Evolutionary conservation across 176 grass and related monocot genomes (phyloP), one percentile per base, ranked within the genome.

Genomic region (Triticum aestivum): DNA sequence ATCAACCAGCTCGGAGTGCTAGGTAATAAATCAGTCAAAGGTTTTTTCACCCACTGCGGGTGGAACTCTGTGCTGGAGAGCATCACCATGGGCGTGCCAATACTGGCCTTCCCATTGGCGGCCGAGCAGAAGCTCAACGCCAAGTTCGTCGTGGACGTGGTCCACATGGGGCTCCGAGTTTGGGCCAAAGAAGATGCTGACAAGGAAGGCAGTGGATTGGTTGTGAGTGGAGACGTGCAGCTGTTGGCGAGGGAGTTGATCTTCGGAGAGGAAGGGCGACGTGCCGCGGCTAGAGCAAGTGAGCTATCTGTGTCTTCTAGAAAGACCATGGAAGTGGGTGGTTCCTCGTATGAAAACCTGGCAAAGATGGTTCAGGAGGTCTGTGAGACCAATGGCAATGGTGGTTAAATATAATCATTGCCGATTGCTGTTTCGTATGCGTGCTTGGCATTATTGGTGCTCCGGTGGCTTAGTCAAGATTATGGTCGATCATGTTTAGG

Each of bases 51-150:
- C 2, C 92, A 92, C 37, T 94, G 90, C 15, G 92, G 92, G 8
- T 90, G 90, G 87, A 92, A 92, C 81, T 94, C 82, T 2, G 82
- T 94, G 23, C 30, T 88, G 7, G 92, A 94, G 62, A 92, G 87
- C 37, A 58, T 90, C 5, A 37, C 47, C 5, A 52, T 71, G 2
- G 90, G 87, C 0, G 85, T 94, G 37, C 90, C 92, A 0, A 85
- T 94, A 6, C 33, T 94, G 6, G 85, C 92, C 3, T 89, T 83
- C 24, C 92, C 92, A 9, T 35, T 92, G 61, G 84, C 84, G 1
- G 80, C 89, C 0, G 92, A 94, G 65, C 90, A 94, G 21, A 67
- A 80, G 21, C n/a, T 90, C 27, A 94, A 94, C 8, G 90, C 87
- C 0, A 94, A 92, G 47, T 86, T 88, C 7, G 59, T 88, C 0